Evolutionary conservation across 495 filamentous ascomycete species (phyloP), one percentile per base, ranked within the genome.

Genomic region (Penicillium maclennaniae): DNA sequence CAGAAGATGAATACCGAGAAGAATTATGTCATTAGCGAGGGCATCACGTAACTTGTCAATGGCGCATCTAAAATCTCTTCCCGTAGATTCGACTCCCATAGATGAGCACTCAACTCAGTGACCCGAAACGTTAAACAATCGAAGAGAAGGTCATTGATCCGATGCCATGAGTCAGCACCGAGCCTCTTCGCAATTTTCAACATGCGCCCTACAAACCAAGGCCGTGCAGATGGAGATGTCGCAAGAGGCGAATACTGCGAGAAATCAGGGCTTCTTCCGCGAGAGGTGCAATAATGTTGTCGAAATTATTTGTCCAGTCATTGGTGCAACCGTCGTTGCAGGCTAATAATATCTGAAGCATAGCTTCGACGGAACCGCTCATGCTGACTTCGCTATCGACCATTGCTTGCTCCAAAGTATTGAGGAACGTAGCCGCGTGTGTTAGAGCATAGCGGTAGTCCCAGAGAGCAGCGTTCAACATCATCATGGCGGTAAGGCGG

Each of bases 181-280:
- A 76, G 43, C 10, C 71, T 66, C 39, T 72, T 73, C 1, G 67
- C 70, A 48, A 76, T 60, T 43, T 74, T 76, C 42, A 76, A 47
- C 72, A 76, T 76, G 4, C 70, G 69, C 3, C 70, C 66, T 1
- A 58, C 63, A 38, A 72, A 74, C 71, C 72, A 76, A 10, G 71
- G 72, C 14, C 71, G 63, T 4, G 61, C 64, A 19, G 56, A 69
- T 7, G 65, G 59, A 7, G 67, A 64, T 14, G 47, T 43, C 12
- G 59, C 59, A 0, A 49, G 55, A 0, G 62, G 49, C 1, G 64
- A 66, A 38, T 74, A 73, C 42, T 70, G 69, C 0, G 59, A 56
- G 53, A 63, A 72, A 37, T 73, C 69, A 0, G 69, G 1, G 41
- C 0, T 5, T 55, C 20, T 10, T 52, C 59, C 10, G 46, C 31